phyloP scores from a whole-genome alignment of 441 rosid species.

The Erysimum cheiri region DNA sequence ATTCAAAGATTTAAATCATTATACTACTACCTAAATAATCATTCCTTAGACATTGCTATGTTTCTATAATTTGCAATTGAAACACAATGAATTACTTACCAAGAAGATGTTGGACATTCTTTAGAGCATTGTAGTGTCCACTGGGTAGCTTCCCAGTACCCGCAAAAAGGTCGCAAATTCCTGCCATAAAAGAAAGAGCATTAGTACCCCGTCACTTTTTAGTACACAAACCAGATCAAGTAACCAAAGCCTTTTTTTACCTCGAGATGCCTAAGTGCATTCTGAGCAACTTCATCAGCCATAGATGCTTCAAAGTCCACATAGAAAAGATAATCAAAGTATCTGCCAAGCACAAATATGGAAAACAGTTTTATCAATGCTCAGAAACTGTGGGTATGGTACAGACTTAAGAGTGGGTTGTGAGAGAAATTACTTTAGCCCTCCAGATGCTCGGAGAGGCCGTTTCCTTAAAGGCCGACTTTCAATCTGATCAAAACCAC shows the following conservation, averaged over 20 bases:
- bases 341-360: conserved; percentile 51
- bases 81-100: conserved; percentile 24
- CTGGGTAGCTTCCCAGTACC: conserved; percentile 96
- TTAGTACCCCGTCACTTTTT: neutral
- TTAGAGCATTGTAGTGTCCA: conserved; percentile 72
- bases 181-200: conserved; percentile 46
- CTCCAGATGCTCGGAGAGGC: conserved; percentile 76
- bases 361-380: conserved; percentile 11
- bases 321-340: conserved; percentile 92
- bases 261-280: conserved; percentile 87
- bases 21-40: neutral
- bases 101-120: neutral
- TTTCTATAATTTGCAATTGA: neutral
- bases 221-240: neutral
- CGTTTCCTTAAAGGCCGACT: conserved; percentile 90
- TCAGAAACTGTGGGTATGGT: neutral
- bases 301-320: conserved; percentile 99
- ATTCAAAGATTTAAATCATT: neutral
- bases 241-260: conserved; percentile 46
- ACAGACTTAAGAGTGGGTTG: conserved; percentile 12
- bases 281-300: conserved; percentile 95
- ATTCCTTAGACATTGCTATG: neutral
- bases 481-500: conserved; percentile 72
- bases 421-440: conserved; percentile 58
- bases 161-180: conserved; percentile 95